phyloP scores from a whole-genome alignment of 805 yeast species.

The Ogataea populi-albae region DNA sequence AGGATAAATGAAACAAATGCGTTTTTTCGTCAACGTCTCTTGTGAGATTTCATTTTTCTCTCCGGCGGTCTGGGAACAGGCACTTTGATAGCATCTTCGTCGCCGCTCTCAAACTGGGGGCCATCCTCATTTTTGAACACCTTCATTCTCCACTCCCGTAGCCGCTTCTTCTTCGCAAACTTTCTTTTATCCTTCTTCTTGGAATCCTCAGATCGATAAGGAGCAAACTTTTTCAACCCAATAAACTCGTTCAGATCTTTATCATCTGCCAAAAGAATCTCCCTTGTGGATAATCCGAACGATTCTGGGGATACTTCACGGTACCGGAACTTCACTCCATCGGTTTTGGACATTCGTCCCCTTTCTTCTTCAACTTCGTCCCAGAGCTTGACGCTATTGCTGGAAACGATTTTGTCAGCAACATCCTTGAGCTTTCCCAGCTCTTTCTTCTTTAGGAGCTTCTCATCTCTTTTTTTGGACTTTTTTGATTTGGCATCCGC shows the following conservation, averaged over 20 bases:
- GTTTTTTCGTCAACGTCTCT: constrained; percentile 2
- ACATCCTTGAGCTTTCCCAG: constrained; percentile 58
- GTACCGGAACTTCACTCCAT: constrained; percentile 66
- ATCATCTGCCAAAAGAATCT: constrained; percentile 88
- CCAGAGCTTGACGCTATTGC: constrained; percentile 59
- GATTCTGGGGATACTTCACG: constrained; percentile 95
- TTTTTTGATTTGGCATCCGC: constrained; percentile 42
- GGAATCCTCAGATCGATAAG: constrained; percentile 76
- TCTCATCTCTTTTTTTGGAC: constrained; percentile 51
- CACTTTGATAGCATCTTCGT: constrained; percentile 32
- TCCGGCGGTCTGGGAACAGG: constrained; percentile 28
- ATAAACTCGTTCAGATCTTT: constrained; percentile 76
- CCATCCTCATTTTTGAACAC: constrained; percentile 68
- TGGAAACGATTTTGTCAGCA: constrained; percentile 78
- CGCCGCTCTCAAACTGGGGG: constrained; percentile 34
- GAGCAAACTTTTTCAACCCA: constrained; percentile 90
- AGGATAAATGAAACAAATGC: no score
- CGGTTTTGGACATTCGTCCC: constrained; percentile 52
- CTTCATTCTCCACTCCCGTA: constrained; percentile 86
- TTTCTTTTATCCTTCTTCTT: constrained; percentile 77
- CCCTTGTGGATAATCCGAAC: constrained; percentile 81
- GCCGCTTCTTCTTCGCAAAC: constrained; percentile 74
- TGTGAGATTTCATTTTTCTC: constrained; percentile 11
- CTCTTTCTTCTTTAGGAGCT: constrained; percentile 57
- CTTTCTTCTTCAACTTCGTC: constrained; percentile 69